Base-by-base conservation (phyloP, 2,329 filamentous ascomycete genomes). In the Cladosporium cucumerinum region DNA sequence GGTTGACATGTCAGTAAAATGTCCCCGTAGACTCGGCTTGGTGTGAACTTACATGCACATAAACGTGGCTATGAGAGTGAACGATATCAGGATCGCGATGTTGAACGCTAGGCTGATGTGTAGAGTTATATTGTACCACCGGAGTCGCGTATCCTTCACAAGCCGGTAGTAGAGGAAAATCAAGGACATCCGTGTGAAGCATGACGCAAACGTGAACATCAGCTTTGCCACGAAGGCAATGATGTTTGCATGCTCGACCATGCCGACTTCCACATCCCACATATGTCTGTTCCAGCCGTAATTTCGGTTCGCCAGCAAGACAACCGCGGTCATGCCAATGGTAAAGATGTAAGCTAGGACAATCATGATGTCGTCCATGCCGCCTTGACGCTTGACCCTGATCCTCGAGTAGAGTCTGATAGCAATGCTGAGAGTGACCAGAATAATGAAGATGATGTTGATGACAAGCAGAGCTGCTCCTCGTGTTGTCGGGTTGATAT, bases 141-240 rank as follows among this genome's bases (percentile, higher is more conserved):
- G 68, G 57, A 74, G 74, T 2, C 74, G 74, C n/a, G 76, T 76
- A 66, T 82, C 79, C 11, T 74, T 65, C 5, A 81, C 72, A 5
- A 82, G 71, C 18, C 81, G 76, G 62, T 81, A 81, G 68, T 82
- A 82, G 69, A 82, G 81, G 68, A 73, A 78, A 30, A 81, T 76
- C 16, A 82, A 70, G 1, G 78, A 81, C 25, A 81, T 70, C 12
- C 80, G 73, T 0, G 78, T 81, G 64, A 80, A 81, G 0, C 78
- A 78, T 1, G 79, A 73, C 2, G 79, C 79, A 8, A 75, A 69
- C 1, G 74, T 76, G 66, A 81, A 82, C 7, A 79, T 69, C 3
- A 80, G 61, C 68, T 82, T 82, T 3, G 79, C 75, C 1, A 73
- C 70, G 68, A 81, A 76, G 3, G 78, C 80, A 21, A 80, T 75